Percentiles rank a stretch among this genome's conserved stretches.
phyloP scores from a whole-genome alignment of 805 yeast genomes.

The Myxozyma udenii region DNA sequence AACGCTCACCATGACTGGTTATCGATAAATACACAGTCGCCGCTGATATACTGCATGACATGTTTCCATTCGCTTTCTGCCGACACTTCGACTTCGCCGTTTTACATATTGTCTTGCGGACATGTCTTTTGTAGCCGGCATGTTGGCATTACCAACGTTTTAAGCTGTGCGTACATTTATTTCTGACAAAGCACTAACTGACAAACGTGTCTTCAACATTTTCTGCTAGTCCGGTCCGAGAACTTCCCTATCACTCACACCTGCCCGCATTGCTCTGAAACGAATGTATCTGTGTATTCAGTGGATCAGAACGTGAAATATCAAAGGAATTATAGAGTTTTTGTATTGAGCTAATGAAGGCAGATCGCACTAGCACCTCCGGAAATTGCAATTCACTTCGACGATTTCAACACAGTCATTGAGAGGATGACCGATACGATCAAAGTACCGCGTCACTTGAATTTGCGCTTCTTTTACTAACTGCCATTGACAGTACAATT shows the following conservation, averaged over 20 bases:
- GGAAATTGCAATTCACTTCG: constrained; percentile 18
- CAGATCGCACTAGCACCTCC: constrained; percentile 5
- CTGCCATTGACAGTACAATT: constrained; percentile 8
- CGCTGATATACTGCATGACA: constrained; percentile 17
- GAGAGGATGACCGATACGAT: constrained; percentile 8
- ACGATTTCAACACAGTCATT: constrained; percentile 5
- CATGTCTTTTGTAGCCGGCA: constrained; percentile 20
- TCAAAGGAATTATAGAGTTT: no score
- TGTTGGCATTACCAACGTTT: constrained; percentile 6
- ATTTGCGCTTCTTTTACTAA: background rate
- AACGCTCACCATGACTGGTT: constrained; percentile 6
- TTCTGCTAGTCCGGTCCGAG: constrained; percentile 11
- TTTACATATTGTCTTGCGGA: constrained; percentile 16
- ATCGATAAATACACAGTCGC: constrained; percentile 4
- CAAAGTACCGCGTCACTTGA: constrained; percentile 1
- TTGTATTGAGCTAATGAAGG: no score
- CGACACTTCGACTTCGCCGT: constrained; percentile 1
- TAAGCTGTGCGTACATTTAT: constrained; percentile 5
- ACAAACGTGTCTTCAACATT: background rate
- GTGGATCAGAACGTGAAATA: constrained; percentile 3
- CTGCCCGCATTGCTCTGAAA: constrained; percentile 14
- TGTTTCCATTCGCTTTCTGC: constrained; percentile 9
- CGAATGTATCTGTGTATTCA: constrained; percentile 4
- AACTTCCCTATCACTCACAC: constrained; percentile 14
- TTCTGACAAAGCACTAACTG: background rate